Evolutionary conservation across 805 yeast species (phyloP).

Genomic region (Yamadazyma tumulicola): DNA sequence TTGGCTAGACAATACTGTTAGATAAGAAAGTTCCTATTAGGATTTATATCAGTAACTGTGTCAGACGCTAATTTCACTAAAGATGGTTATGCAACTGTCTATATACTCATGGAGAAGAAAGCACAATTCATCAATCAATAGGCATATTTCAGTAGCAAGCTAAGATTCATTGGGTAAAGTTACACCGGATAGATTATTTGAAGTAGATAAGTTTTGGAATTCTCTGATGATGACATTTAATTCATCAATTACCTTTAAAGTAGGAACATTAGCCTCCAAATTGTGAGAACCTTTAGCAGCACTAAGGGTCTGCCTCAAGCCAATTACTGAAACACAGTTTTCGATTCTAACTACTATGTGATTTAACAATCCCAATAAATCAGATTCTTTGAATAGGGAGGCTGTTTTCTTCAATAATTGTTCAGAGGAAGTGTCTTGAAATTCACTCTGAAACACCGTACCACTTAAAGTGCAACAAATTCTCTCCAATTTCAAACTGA

Average conservation of each 20-base stretch:
- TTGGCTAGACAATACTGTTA: too few species aligned
- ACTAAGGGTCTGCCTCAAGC: conserved; percentile 31
- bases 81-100: too few species aligned
- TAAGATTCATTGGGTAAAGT: too few species aligned
- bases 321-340: conserved; percentile 41
- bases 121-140: too few species aligned
- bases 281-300: conserved; percentile 16
- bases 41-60: too few species aligned
- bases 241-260: conserved; percentile 9
- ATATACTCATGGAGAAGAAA: too few species aligned
- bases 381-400: conserved; percentile 27
- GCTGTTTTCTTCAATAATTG: conserved; percentile 18
- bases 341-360: conserved; percentile 70
- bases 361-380: conserved; percentile 55
- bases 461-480: conserved; percentile 51
- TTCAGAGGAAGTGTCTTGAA: conserved; percentile 23
- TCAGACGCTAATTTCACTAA: too few species aligned
- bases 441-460: conserved; percentile 28
- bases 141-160: too few species aligned
- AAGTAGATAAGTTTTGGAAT: too few species aligned
- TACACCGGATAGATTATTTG: too few species aligned
- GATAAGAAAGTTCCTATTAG: too few species aligned
- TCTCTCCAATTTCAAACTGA: conserved; percentile 56
- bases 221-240: conserved; percentile 8
- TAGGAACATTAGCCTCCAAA: conserved; percentile 7